These are phyloP conservation scores for Fraxinus cuspidata DNA, from an alignment of 257 asterid species.

Conservation along the genomic window DNA sequence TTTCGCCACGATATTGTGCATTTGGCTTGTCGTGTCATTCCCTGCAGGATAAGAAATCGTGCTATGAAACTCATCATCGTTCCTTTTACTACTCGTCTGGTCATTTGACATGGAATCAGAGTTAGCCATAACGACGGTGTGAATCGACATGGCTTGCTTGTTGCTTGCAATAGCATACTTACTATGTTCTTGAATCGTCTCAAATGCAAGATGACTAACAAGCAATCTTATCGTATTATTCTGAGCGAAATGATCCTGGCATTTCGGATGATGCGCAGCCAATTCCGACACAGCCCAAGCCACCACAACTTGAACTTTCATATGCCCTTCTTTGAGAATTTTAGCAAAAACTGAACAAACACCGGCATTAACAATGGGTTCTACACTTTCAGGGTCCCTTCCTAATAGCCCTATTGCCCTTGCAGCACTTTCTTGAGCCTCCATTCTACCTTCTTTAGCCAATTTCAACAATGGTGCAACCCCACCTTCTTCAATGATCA, in stretches of 20 bases:
- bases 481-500: conserved; percentile 89
- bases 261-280: conserved; percentile 70
- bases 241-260: conserved; percentile 79
- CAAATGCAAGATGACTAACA: conserved; percentile 78
- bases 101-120: conserved; percentile 30
- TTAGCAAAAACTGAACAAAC: conserved; percentile 76
- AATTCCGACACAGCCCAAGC: conserved; percentile 80
- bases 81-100: not conserved
- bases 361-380: conserved; percentile 68
- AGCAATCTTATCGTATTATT: conserved; percentile 66
- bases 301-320: conserved; percentile 74
- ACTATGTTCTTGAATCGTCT: conserved; percentile 80
- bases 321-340: conserved; percentile 78
- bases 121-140: conserved; percentile 60
- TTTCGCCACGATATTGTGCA: conserved; percentile 47
- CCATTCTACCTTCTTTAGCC: conserved; percentile 70
- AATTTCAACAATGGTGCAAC: conserved; percentile 62
- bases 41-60: conserved; percentile 34
- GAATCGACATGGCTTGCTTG: conserved; percentile 52
- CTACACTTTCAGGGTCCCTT: conserved; percentile 76
- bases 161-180: conserved; percentile 56
- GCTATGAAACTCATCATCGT: conserved; percentile 11
- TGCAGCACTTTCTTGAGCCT: conserved; percentile 72
- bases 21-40: conserved; percentile 36
- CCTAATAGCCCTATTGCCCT: conserved; percentile 76